Base-by-base conservation (phyloP, 495 filamentous ascomycete genomes). In the Penicillium flavigenum region DNA sequence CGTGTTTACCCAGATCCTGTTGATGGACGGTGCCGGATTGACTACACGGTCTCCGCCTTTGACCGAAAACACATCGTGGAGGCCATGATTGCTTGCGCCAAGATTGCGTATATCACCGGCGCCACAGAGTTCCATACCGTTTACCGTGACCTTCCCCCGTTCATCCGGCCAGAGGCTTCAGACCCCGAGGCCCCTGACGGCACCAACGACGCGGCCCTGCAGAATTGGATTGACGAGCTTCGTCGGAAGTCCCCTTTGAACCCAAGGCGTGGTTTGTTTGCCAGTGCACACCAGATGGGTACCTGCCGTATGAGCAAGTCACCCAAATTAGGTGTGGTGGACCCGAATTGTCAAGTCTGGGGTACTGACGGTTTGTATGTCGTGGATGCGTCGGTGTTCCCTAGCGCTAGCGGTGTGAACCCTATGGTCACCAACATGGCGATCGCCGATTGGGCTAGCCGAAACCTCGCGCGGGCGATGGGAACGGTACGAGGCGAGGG, bases 401-500 rank as follows among this genome's bases (percentile, higher is more conserved):
- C 93, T 0, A 89, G 85, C 54, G 91, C 92, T 5, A 91, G 87
- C 61, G 93, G 93, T 5, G 92, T 95, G 11, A 96, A 96, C 68
- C 93, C 92, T 4, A 96, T 96, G 92, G 75, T 96, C 34, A 96
- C 91, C 44, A 87, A 81, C 54, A 94, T 96, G 91, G 90, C 85
- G 3, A 91, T 96, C 61, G 78, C 86, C 26, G 76, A 79, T 51
- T 75, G 70, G 66, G 67, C 72, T 7, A 79, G 76, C 64, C 67
- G 62, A 11, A 74, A 73, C 32, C 54, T 79, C 17, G 72, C 66
- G 6, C 64, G 62, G 47, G 62, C 50, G 20, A 57, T 77, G 70
- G 62, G 60, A 0, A 57, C 62, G 41, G 45, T 56, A 10, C 49
- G 36, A 9, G 54, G 45, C 2, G 56, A 65, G 16, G 49, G 56